Evolutionary conservation across 2,329 filamentous ascomycete species (phyloP).

Genomic region (Alternaria hordeiaustralica): DNA sequence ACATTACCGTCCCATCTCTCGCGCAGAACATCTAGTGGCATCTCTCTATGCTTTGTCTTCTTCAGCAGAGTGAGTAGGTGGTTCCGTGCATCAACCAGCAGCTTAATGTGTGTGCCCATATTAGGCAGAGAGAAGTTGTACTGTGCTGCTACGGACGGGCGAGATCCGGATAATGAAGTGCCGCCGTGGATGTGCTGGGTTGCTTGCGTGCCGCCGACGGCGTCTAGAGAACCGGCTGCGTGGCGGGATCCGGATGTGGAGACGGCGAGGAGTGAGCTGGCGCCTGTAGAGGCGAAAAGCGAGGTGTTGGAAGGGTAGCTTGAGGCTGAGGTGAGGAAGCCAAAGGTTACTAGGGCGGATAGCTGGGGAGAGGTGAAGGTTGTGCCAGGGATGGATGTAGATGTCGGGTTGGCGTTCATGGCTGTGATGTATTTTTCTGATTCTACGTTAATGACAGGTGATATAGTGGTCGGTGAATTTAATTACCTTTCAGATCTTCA

Average conservation of each 20-base stretch:
- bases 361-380: constrained; percentile 57
- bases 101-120: constrained; percentile 71
- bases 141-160: constrained; percentile 37
- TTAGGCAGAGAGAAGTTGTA: constrained; percentile 68
- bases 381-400: constrained; percentile 50
- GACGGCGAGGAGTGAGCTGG: constrained; percentile 62
- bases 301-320: constrained; percentile 44
- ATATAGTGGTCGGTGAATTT: background rate
- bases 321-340: constrained; percentile 66
- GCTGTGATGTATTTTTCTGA: constrained; percentile 59
- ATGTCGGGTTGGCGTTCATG: constrained; percentile 60
- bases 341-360: constrained; percentile 67
- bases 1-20: constrained; percentile 76
- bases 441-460: constrained; percentile 5
- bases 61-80: constrained; percentile 68
- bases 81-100: constrained; percentile 66
- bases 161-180: constrained; percentile 43
- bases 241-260: constrained; percentile 67
- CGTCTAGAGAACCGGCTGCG: constrained; percentile 71
- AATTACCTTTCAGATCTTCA: constrained; percentile 47
- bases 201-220: constrained; percentile 72
- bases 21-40: constrained; percentile 65
- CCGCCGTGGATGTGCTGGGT: constrained; percentile 73
- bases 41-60: constrained; percentile 66
- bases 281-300: constrained; percentile 51